Evolutionary conservation across 108 stramenopile genomes (phyloP), one percentile per base, ranked within the genome.

Genomic region (Nitzschia putrida): DNA sequence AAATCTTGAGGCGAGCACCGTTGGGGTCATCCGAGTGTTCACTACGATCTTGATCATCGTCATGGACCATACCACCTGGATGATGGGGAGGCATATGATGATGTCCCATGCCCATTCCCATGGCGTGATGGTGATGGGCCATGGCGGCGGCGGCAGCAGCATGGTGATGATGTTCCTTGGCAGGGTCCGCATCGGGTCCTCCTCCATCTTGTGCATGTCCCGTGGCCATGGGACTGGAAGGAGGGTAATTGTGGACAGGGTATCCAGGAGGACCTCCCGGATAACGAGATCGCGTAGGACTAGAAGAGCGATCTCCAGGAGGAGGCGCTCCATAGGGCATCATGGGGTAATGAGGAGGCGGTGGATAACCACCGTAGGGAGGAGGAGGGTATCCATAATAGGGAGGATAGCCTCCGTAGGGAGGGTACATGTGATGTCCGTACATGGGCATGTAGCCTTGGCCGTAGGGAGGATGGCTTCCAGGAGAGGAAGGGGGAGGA

Each of bases 1-100:
- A 73, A 29, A 74, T 53, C 58, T 73, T 73, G 64, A 73, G 64
- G 29, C 63, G 57, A 23, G 54, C 13, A 55, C 14, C 40, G 24
- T 14, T 37, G 9, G 10, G n/a, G 13, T 47, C 44, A 47, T 49
- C 63, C 11, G 10, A 21, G 13, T 43, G 21, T 12, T 18, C 45
- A 9, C 29, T 52, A 6, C 0, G 7, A 24, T 64, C 61, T n/a
- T 55, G n/a, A 3, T 55, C 40, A 41, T 53, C 55, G 24, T 42
- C 44, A n/a, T n/a, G n/a, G n/a, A n/a, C n/a, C n/a, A n/a, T n/a
- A n/a, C n/a, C n/a, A n/a, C n/a, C n/a, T n/a, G n/a, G n/a, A n/a
- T n/a, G n/a, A n/a, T n/a, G n/a, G n/a, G 47, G 47, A n/a, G 47
- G n/a, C n/a, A 49, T 49, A 16, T n/a, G n/a, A 16, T 49, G 47